Evolutionary conservation across 2,329 filamentous ascomycete genomes (phyloP).

Genomic region (Teratosphaeriaceae sp.): DNA sequence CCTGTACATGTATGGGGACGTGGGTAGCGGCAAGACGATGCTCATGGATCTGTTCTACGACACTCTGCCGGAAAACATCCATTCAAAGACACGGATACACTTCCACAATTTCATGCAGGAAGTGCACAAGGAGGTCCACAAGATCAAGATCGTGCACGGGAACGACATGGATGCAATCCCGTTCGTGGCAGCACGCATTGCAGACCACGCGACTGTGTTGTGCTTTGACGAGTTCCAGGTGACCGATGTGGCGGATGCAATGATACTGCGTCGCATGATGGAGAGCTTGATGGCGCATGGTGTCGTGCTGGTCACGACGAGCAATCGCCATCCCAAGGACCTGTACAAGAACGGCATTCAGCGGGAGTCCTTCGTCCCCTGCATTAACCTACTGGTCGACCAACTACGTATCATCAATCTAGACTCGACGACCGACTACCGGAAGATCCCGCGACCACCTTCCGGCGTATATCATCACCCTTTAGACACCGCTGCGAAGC

Average conservation of each 20-base stretch:
- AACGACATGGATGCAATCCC: slow-evolving; percentile 86
- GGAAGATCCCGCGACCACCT: slow-evolving; percentile 88
- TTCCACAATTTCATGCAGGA: slow-evolving; percentile 99
- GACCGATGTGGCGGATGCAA: slow-evolving; percentile 95
- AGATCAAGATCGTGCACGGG: slow-evolving; percentile 81
- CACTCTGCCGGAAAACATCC: slow-evolving; percentile 73
- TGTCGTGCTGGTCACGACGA: slow-evolving; percentile 93
- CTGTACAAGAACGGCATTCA: slow-evolving; percentile 98
- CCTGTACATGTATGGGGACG: slow-evolving; percentile 91
- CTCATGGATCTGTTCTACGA: slow-evolving; percentile 98
- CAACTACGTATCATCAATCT: slow-evolving; percentile 86
- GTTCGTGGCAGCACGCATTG: slow-evolving; percentile 91
- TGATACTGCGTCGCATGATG: slow-evolving; percentile 84
- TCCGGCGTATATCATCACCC: slow-evolving; percentile 92
- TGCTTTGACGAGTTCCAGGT: slow-evolving; percentile 99
- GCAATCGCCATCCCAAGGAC: slow-evolving; percentile 92
- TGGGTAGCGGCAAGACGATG: slow-evolving; percentile 98
- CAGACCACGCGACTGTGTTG: slow-evolving; percentile 73
- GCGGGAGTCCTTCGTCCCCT: slow-evolving; percentile 88
- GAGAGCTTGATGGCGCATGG: slow-evolving; percentile 92
- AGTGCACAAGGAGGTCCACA: slow-evolving; percentile 84
- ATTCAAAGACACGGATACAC: slow-evolving; percentile 84
- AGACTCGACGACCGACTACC: slow-evolving; percentile 92
- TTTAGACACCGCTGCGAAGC: slow-evolving; percentile 68
- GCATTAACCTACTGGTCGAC: slow-evolving; percentile 83